Evolutionary conservation across 2,329 filamentous ascomycete species (phyloP), one percentile per base, ranked within the genome.

Genomic region (Penicillium brasilianum): DNA sequence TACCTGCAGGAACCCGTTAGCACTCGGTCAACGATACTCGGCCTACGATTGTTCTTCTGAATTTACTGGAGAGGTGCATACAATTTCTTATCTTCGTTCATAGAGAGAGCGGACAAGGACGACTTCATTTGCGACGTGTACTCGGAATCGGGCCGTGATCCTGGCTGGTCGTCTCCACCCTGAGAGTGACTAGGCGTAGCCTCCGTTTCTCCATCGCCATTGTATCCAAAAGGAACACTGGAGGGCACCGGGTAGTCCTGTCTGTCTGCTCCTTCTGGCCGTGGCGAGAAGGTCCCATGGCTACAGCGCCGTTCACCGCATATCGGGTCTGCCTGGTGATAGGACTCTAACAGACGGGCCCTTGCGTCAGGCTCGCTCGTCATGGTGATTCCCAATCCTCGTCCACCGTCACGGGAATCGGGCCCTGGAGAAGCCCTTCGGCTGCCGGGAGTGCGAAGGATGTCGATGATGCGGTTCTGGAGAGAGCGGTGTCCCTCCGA

Each of bases 281-380:
- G 81, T 1, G 90, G 89, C 46, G 90, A 92, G 71, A 93, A 92
- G 16, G 90, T 90, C 68, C 91, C 91, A 78, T 95, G 90, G 69
- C 85, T 83, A 79, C 88, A 92, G 41, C 76, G 73, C 30, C 74
- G 76, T 51, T 78, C 69, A 51, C 78, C 78, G 51, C 78, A 80
- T 9, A 71, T 65, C 37, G 76, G 75, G 16, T 74, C 67, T 25
- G 63, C 69, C 39, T 71, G 72, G 48, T 78, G 63, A 63, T 81
- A 80, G 5, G 75, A 77, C 34, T 77, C 72, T 41, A 81, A 65
- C 28, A 81, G 68, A 30, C 74, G 71, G 25, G 76, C 78, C 63
- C 73, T 72, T 37, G 69, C 72, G 63, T 77, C 72, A 16, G 71
- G 65, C 39, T 71, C 70, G 30, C 48, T 55, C 18, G 65, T 48